These are phyloP conservation scores for Russula sp. DNA, from an alignment of 768 basidiomycete genomes.

Conservation along the genomic window DNA sequence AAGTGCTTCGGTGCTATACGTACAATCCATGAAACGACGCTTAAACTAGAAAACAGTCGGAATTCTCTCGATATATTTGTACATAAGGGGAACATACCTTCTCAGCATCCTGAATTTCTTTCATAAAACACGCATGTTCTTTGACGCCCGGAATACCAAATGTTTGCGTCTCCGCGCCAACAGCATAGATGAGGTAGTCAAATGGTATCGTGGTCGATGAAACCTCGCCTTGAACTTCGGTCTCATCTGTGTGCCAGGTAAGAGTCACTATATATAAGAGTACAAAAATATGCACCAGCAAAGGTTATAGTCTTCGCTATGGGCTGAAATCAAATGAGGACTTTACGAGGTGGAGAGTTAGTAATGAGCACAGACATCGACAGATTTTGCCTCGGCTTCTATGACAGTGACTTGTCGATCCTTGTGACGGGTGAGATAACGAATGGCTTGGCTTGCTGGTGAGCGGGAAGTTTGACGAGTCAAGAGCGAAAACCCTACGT, in stretches of 20 bases:
- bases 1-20: constrained; percentile 33
- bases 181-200: constrained; percentile 95
- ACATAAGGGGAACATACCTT: constrained; percentile 47
- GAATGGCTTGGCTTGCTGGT: constrained; percentile 54
- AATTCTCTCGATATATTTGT: constrained; percentile 15
- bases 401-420: constrained; percentile 80
- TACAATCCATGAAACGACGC: constrained; percentile 83
- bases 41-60: constrained; percentile 54
- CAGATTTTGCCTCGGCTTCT: constrained; percentile 88
- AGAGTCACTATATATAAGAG: constrained; percentile 12
- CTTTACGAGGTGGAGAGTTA: constrained; percentile 15
- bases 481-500: constrained; percentile 39
- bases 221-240: constrained; percentile 71
- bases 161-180: constrained; percentile 93
- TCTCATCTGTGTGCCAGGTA: constrained; percentile 54
- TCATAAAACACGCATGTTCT: constrained; percentile 96
- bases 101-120: constrained; percentile 94
- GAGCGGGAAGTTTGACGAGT: constrained; percentile 3
- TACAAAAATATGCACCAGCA: constrained; percentile 47
- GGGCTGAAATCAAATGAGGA: constrained; percentile 46
- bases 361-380: constrained; percentile 67
- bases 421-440: constrained; percentile 93
- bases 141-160: constrained; percentile 95
- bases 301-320: constrained; percentile 90
- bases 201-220: constrained; percentile 79